Base-by-base conservation (phyloP, 1,284 basidiomycete genomes). In the Mycena citricolor region DNA sequence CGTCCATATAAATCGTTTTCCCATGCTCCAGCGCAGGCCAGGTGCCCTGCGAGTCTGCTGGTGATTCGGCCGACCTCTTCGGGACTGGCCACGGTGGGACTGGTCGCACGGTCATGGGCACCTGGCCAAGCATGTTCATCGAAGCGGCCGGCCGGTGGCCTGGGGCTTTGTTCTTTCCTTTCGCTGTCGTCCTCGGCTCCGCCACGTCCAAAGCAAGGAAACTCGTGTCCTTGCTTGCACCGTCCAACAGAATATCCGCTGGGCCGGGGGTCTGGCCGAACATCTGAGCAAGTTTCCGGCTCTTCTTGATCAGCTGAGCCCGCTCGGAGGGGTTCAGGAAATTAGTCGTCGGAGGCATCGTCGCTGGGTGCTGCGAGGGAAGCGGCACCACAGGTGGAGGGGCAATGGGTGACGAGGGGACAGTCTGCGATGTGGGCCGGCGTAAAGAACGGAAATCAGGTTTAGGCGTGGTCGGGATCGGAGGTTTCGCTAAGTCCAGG, bases 201-300 rank as follows among this genome's bases (percentile, higher is more conserved):
- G 48, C 8, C 55, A 51, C 26, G 45, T 56, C 52, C 48, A 56
- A 25, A 44, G 48, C 36, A 44, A 51, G 23, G 26, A 44, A 47
- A 49, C 10, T 46, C 6, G 21, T 51, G 57, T n/a, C n/a, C n/a
- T n/a, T n/a, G n/a, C n/a, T n/a, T n/a, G n/a, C n/a, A n/a, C 31
- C 11, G 39, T 24, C 49, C 47, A 12, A 57, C 40, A 31, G 24
- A 30, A 39, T 32, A 14, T 57, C 56, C 16, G 51, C 47, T 28
- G 57, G 57, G 33, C 53, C 65, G 6, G 75, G 69, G 43, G 74
- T 64, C 61, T 79, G 73, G 20, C 90, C 90, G 38, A 93, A 81
- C 14, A 92, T 64, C 55, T 84, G 81, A 20, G 86, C 77, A 30
- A 93, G 73, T 64, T 93, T 93, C 56, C 82, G 78, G 23, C 81